phyloP scores from a whole-genome alignment of 495 filamentous ascomycete genomes.

The Aspergillus sclerotioniger region DNA sequence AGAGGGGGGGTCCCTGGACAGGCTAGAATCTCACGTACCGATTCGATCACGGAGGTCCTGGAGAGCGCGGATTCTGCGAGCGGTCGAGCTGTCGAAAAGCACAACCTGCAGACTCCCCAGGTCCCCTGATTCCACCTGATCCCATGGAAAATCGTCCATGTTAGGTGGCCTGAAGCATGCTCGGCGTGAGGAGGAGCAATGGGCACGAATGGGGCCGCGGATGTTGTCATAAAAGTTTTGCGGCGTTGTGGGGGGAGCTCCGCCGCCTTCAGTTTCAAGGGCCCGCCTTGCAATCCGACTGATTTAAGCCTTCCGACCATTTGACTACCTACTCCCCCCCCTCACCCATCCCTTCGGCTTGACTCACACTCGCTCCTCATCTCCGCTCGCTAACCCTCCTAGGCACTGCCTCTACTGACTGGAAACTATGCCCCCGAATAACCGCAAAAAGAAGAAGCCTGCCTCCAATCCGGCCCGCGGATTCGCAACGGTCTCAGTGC shows the following conservation, averaged over 20 bases:
- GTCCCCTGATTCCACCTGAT: slow-evolving; percentile 48
- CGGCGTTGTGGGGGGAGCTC: slow-evolving; percentile 24
- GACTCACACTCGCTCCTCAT: not conserved
- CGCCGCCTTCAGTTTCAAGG: slow-evolving; percentile 3
- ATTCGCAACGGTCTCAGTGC: slow-evolving; percentile 87
- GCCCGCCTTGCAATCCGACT: slow-evolving; percentile 8
- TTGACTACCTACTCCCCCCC: not conserved
- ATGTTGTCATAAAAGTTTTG: slow-evolving; percentile 51
- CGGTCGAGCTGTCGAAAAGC: slow-evolving; percentile 49
- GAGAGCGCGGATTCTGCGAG: slow-evolving; percentile 46
- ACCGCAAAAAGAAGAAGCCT: slow-evolving; percentile 88
- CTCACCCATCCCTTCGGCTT: not conserved
- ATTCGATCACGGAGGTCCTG: slow-evolving; percentile 49
- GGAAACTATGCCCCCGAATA: slow-evolving; percentile 63
- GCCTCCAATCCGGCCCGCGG: slow-evolving; percentile 80
- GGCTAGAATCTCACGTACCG: slow-evolving; percentile 29
- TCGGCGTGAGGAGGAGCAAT: slow-evolving; percentile 18
- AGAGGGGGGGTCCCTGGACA: not conserved
- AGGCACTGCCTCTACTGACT: not conserved
- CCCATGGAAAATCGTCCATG: slow-evolving; percentile 52
- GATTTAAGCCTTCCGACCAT: not conserved
- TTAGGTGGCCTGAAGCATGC: slow-evolving; percentile 30
- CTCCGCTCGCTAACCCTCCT: not conserved
- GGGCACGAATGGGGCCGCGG: slow-evolving; percentile 25
- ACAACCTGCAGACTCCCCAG: slow-evolving; percentile 44